These are phyloP conservation scores for Monoraphidium neglectum DNA, from an alignment of 139 green algal species.

Conservation along the genomic window DNA sequence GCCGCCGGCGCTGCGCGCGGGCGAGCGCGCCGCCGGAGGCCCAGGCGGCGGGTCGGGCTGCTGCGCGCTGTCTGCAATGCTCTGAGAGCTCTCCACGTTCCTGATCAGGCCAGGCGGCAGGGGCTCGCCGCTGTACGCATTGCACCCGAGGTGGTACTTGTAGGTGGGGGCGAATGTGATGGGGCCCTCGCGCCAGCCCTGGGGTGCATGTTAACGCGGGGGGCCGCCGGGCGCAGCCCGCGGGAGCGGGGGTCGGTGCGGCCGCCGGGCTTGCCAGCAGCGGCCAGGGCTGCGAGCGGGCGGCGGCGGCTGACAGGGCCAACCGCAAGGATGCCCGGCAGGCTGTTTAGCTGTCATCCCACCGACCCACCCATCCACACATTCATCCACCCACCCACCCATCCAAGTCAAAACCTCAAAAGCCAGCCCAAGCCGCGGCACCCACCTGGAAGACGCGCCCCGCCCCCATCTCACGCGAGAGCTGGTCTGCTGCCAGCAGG, in stretches of 20 bases:
- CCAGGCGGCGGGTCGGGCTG: background rate
- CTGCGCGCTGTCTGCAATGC: constrained; percentile 22
- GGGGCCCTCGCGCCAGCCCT: constrained; percentile 74
- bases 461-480: constrained; percentile 52
- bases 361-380: no score
- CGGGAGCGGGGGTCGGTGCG: no score
- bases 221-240: no score
- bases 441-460: constrained; percentile 56
- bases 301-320: no score
- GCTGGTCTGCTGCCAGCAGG: constrained; percentile 64
- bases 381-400: no score
- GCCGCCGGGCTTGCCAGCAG: no score
- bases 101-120: constrained; percentile 13
- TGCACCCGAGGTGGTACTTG: constrained; percentile 84
- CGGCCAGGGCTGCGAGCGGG: no score
- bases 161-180: constrained; percentile 93
- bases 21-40: constrained; percentile 1
- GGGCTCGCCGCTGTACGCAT: constrained; percentile 59
- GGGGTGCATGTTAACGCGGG: no score
- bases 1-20: background rate
- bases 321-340: no score
- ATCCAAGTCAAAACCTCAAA: no score
- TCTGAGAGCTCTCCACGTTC: constrained; percentile 22
- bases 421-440: background rate
- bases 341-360: no score